phyloP scores from a whole-genome alignment of 2,329 filamentous ascomycete species.

The Ceratocystis harringtonii region DNA sequence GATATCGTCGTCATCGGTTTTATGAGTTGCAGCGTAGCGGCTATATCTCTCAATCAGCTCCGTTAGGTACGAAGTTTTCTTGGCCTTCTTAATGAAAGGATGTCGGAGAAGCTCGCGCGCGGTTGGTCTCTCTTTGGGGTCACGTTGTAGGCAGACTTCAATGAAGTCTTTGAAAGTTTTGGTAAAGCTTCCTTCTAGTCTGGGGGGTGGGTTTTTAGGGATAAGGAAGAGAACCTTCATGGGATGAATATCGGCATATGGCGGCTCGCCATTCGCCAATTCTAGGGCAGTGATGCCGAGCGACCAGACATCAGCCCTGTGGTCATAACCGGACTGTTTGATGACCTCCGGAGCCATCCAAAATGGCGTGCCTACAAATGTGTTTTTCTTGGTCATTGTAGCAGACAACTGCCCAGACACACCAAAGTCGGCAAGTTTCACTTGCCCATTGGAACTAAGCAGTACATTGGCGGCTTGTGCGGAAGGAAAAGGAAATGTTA shows the following conservation, averaged over 20 bases:
- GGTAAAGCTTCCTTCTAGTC: constrained; percentile 65
- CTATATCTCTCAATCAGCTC: constrained; percentile 86
- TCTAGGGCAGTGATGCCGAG: constrained; percentile 88
- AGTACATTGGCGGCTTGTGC: constrained; percentile 74
- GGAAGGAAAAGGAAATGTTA: not conserved
- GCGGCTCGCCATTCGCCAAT: constrained; percentile 79
- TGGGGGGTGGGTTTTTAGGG: constrained; percentile 79
- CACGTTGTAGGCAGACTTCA: constrained; percentile 69
- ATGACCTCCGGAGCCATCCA: constrained; percentile 99
- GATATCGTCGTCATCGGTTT: constrained; percentile 46
- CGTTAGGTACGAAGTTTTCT: constrained; percentile 91
- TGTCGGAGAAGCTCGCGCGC: constrained; percentile 79
- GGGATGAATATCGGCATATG: constrained; percentile 90
- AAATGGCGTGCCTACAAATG: constrained; percentile 93
- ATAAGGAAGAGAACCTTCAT: constrained; percentile 98
- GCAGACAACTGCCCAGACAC: constrained; percentile 92
- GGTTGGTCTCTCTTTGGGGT: constrained; percentile 75
- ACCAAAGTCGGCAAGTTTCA: constrained; percentile 93
- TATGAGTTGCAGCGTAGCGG: constrained; percentile 71
- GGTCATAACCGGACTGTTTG: constrained; percentile 93
- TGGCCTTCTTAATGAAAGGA: constrained; percentile 78
- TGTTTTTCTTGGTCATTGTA: constrained; percentile 99
- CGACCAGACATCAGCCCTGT: constrained; percentile 97
- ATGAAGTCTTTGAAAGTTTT: constrained; percentile 75
- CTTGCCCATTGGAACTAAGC: constrained; percentile 77